Evolutionary conservation across 2,329 filamentous ascomycete genomes (phyloP).

Genomic region (Pyrenochaeta sp.): DNA sequence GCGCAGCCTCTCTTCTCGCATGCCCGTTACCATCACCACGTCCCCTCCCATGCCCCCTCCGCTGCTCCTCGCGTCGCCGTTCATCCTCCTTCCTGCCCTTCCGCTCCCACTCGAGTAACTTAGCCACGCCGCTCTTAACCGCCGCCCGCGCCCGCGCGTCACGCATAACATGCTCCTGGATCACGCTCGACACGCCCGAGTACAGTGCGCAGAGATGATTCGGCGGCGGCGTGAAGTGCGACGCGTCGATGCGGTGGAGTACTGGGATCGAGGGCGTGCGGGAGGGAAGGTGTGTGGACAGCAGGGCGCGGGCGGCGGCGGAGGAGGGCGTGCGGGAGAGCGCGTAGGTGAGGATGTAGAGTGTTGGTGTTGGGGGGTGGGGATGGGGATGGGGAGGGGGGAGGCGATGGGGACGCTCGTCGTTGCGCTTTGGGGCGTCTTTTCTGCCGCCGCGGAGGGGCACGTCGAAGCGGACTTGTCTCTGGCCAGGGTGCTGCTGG

Average conservation of each 20-base stretch:
- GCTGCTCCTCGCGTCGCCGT: neutral
- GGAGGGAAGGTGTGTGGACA: slow-evolving; percentile 19
- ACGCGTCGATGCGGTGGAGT: slow-evolving; percentile 35
- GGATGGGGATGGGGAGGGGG: neutral
- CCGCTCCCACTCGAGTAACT: slow-evolving; percentile 12
- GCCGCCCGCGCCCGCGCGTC: slow-evolving; percentile 22
- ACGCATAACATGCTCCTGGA: slow-evolving; percentile 32
- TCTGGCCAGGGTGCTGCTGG: neutral
- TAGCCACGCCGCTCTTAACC: slow-evolving; percentile 15
- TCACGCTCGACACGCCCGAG: slow-evolving; percentile 27
- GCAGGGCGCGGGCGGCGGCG: slow-evolving; percentile 8
- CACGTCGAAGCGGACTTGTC: slow-evolving; percentile 9
- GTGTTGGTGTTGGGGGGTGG: slow-evolving; percentile 14
- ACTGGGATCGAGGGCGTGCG: slow-evolving; percentile 19
- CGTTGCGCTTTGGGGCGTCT: neutral
- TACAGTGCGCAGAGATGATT: slow-evolving; percentile 22
- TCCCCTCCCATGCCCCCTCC: neutral
- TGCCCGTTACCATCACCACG: neutral
- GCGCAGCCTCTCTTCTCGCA: slow-evolving; percentile 11
- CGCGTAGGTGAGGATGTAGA: slow-evolving; percentile 36
- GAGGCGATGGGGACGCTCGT: neutral
- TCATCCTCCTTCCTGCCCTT: slow-evolving; percentile 1
- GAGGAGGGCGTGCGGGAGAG: slow-evolving; percentile 8
- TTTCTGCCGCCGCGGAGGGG: neutral
- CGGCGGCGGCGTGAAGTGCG: slow-evolving; percentile 19